These are phyloP conservation scores for Spathaspora arborariae DNA, from an alignment of 805 yeast species.

Conservation along the genomic window DNA sequence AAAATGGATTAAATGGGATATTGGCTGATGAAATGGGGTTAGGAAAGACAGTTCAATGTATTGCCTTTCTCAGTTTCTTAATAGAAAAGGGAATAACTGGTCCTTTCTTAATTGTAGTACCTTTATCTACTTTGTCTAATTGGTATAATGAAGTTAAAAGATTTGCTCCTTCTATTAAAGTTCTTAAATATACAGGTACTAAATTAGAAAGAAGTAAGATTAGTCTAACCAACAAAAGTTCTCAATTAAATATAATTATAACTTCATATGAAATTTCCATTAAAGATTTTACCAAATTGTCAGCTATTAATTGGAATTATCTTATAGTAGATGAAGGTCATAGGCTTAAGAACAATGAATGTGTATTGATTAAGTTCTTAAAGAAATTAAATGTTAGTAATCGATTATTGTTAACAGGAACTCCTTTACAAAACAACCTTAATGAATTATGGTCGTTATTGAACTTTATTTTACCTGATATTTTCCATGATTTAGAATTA, in stretches of 20 bases:
- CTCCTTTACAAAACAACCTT: slow-evolving; percentile 90
- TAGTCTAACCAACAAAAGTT: slow-evolving; percentile 19
- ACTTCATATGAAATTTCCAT: slow-evolving; percentile 83
- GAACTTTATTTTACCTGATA: slow-evolving; percentile 88
- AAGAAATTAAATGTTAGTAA: slow-evolving; percentile 67
- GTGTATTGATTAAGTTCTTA: slow-evolving; percentile 67
- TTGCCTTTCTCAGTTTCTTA: slow-evolving; percentile 70
- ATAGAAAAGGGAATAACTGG: slow-evolving; percentile 77
- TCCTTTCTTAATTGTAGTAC: slow-evolving; percentile 76
- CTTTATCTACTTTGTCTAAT: slow-evolving; percentile 79
- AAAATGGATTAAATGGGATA: slow-evolving; percentile 92
- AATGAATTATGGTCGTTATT: slow-evolving; percentile 89
- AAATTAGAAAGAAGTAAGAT: slow-evolving; percentile 52
- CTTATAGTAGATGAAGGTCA: slow-evolving; percentile 96
- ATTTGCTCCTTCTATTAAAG: slow-evolving; percentile 71
- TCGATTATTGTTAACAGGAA: slow-evolving; percentile 85
- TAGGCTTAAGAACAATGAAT: slow-evolving; percentile 79
- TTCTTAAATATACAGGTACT: slow-evolving; percentile 60
- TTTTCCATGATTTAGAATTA: slow-evolving; percentile 82
- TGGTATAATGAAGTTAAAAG: slow-evolving; percentile 73
- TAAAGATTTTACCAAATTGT: slow-evolving; percentile 57
- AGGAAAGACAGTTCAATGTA: slow-evolving; percentile 90
- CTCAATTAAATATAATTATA: slow-evolving; percentile 50
- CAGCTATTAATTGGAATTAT: slow-evolving; percentile 66
- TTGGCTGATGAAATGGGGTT: slow-evolving; percentile 98